These are phyloP conservation scores for Kodamaea alishanica DNA, from an alignment of 1,139 yeast genomes.

Conservation along the genomic window DNA sequence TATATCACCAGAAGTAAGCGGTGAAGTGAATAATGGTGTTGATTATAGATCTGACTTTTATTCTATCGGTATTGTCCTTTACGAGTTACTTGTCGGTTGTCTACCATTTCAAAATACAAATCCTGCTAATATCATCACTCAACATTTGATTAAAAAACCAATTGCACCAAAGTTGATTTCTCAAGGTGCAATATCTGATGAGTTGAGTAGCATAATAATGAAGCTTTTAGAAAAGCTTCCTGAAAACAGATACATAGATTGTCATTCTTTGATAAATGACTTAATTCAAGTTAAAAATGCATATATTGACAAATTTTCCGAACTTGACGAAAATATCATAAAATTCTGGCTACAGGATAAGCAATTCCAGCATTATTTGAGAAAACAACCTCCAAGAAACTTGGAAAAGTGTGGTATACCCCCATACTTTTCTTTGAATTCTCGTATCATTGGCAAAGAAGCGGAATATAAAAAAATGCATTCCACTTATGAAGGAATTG, in stretches of 20 bases:
- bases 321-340: slow-evolving; percentile 7
- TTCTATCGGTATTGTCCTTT: slow-evolving; percentile 48
- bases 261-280: slow-evolving; percentile 38
- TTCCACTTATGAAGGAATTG: slow-evolving; percentile 22
- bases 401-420: slow-evolving; percentile 12
- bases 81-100: slow-evolving; percentile 45
- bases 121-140: slow-evolving; percentile 37
- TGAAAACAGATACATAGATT: slow-evolving; percentile 37
- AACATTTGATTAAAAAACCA: slow-evolving; percentile 44
- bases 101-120: slow-evolving; percentile 45
- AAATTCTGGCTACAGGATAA: slow-evolving; percentile 8
- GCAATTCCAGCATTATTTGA: slow-evolving; percentile 6
- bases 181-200: slow-evolving; percentile 32
- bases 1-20: slow-evolving; percentile 52
- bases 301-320: slow-evolving; percentile 14
- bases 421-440: slow-evolving; percentile 26
- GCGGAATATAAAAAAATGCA: slow-evolving; percentile 25
- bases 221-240: slow-evolving; percentile 45
- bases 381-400: slow-evolving; percentile 4
- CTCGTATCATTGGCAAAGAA: slow-evolving; percentile 36
- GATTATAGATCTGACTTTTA: slow-evolving; percentile 52
- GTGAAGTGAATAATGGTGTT: slow-evolving; percentile 37
- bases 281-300: slow-evolving; percentile 22
- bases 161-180: slow-evolving; percentile 36
- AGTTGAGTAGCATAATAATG: slow-evolving; percentile 40